Evolutionary conservation across 106 monocot genomes (phyloP).

Genomic region (Dendrobium officinale): DNA sequence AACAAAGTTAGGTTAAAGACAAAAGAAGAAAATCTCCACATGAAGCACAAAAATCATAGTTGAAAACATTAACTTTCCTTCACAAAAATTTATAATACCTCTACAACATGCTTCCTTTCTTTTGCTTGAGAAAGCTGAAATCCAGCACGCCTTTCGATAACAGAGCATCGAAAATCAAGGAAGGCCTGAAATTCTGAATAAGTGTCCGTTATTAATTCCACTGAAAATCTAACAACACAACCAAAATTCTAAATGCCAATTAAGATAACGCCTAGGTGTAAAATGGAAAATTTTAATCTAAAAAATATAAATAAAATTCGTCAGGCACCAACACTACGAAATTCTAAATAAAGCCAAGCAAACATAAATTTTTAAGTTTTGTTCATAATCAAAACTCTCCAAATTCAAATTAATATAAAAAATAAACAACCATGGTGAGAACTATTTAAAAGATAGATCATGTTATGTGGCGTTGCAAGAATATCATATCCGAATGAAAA

Average conservation of each 20-base stretch:
- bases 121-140: constrained; percentile 84
- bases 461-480: background rate
- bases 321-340: background rate
- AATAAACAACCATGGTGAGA: background rate
- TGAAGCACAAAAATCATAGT: background rate
- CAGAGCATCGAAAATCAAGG: constrained; percentile 83
- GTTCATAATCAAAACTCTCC: background rate
- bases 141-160: constrained; percentile 89
- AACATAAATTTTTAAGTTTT: background rate
- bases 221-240: background rate
- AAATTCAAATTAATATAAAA: background rate
- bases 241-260: background rate
- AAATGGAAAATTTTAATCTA: background rate
- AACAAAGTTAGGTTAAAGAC: constrained; percentile 3
- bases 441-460: background rate
- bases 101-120: constrained; percentile 76
- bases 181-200: constrained; percentile 54
- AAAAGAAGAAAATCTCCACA: background rate
- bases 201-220: background rate
- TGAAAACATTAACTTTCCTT: background rate
- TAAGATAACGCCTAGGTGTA: background rate
- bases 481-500: background rate
- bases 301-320: background rate
- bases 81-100: constrained; percentile 37
- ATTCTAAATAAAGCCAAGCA: background rate